Evolutionary conservation across 2,329 filamentous ascomycete genomes (phyloP).

Genomic region (Trichophyton equinum): DNA sequence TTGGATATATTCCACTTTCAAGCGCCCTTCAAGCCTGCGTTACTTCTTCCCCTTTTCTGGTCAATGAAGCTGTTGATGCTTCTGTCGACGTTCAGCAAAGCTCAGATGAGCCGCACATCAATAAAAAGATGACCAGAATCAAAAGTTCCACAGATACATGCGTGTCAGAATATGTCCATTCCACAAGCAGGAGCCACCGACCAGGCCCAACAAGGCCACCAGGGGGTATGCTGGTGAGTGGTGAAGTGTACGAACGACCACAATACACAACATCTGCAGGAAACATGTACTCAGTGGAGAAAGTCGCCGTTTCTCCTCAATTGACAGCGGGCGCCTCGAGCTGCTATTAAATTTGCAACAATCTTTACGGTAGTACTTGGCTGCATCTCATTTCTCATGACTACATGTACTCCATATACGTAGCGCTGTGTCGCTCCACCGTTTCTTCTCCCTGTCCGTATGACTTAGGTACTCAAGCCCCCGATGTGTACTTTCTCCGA

Average conservation of each 20-base stretch:
- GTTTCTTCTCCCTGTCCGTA: neutral
- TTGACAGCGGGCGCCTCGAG: neutral
- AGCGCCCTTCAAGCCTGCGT: slow-evolving; percentile 5
- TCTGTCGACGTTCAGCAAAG: neutral
- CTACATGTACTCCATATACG: neutral
- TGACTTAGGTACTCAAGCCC: too few species aligned
- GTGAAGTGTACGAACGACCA: slow-evolving; percentile 7
- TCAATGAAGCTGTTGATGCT: neutral
- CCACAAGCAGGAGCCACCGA: neutral
- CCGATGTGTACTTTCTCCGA: neutral
- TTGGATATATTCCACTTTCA: slow-evolving; percentile 14
- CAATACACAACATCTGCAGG: neutral
- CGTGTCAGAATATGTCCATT: slow-evolving; percentile 5
- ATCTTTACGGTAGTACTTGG: neutral
- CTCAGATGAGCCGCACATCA: neutral
- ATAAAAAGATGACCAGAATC: neutral
- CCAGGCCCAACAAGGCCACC: neutral
- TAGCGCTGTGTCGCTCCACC: neutral
- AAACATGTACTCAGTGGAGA: neutral
- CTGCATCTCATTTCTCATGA: neutral
- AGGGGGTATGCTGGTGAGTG: slow-evolving; percentile 5
- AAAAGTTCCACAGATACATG: neutral
- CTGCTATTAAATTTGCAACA: neutral
- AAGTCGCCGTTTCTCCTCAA: neutral
- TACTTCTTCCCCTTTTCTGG: slow-evolving; percentile 1